phyloP scores from a whole-genome alignment of 306 rosid species.

The Luffa acutangula region DNA sequence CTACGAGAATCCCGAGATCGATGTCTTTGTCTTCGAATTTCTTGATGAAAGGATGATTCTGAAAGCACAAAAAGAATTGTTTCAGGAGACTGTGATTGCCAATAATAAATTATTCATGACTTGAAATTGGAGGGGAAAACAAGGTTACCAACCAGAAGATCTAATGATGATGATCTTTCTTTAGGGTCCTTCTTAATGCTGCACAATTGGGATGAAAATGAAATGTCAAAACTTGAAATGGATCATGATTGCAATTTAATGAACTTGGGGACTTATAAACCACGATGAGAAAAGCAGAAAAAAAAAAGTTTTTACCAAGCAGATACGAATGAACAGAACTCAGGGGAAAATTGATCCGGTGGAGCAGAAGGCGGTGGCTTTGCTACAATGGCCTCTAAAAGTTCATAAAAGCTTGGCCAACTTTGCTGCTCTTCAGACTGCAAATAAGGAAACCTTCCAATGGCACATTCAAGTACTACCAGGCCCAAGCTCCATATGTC shows the following conservation, averaged over 20 bases:
- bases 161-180: slow-evolving; percentile 64
- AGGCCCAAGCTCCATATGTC: slow-evolving; percentile 96
- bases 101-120: neutral
- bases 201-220: slow-evolving; percentile 26
- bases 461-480: slow-evolving; percentile 98
- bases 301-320: slow-evolving; percentile 49
- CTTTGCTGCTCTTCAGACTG: slow-evolving; percentile 82
- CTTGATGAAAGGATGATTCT: slow-evolving; percentile 90
- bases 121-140: neutral
- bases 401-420: slow-evolving; percentile 94
- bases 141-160: slow-evolving; percentile 74
- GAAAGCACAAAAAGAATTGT: slow-evolving; percentile 22
- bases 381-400: slow-evolving; percentile 77
- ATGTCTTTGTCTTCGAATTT: slow-evolving; percentile 94
- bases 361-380: slow-evolving; percentile 95
- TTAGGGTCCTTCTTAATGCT: slow-evolving; percentile 85
- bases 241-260: neutral
- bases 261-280: neutral
- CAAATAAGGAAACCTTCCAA: slow-evolving; percentile 87
- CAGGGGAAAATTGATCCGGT: slow-evolving; percentile 87
- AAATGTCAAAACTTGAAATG: neutral
- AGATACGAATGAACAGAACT: slow-evolving; percentile 87
- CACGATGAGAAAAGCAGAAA: neutral
- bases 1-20: slow-evolving; percentile 79
- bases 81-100: neutral